These are phyloP conservation scores for Exophiala calicioides DNA, from an alignment of 2,329 filamentous ascomycete genomes.

Conservation along the genomic window DNA sequence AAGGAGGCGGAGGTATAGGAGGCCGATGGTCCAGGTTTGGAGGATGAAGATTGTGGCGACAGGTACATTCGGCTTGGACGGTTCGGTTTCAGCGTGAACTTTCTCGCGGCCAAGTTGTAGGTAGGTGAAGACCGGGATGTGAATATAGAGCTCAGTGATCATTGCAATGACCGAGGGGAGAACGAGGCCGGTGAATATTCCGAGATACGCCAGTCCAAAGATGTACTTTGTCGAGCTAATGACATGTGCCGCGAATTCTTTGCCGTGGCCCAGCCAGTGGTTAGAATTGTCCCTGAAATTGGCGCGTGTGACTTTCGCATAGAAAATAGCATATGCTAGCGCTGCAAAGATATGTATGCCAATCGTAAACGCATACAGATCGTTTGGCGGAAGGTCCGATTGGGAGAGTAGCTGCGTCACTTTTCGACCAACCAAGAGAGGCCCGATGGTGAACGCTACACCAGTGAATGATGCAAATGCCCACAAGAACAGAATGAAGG, in stretches of 20 bases:
- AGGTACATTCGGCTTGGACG: slow-evolving; percentile 1
- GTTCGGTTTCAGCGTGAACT: not conserved
- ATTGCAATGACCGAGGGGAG: slow-evolving; percentile 79
- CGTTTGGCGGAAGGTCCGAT: slow-evolving; percentile 74
- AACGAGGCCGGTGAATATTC: slow-evolving; percentile 71
- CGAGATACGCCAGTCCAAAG: slow-evolving; percentile 70
- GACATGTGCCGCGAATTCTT: no score
- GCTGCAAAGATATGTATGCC: slow-evolving; percentile 80
- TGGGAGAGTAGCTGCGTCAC: slow-evolving; percentile 76
- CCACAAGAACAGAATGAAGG: slow-evolving; percentile 91
- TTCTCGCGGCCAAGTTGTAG: slow-evolving; percentile 41
- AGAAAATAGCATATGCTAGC: slow-evolving; percentile 62
- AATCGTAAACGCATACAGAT: slow-evolving; percentile 93
- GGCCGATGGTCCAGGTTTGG: slow-evolving; percentile 89
- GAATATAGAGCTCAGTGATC: slow-evolving; percentile 82
- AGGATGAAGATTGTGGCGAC: slow-evolving; percentile 75
- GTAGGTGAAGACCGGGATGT: slow-evolving; percentile 83
- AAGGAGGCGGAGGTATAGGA: slow-evolving; percentile 82
- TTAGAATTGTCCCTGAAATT: slow-evolving; percentile 16
- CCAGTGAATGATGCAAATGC: slow-evolving; percentile 86
- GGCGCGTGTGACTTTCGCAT: slow-evolving; percentile 36
- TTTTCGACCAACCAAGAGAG: slow-evolving; percentile 78
- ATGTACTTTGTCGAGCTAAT: slow-evolving; percentile 34
- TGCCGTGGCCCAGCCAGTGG: slow-evolving; percentile 16
- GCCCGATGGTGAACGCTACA: slow-evolving; percentile 80